Base-by-base conservation (phyloP, 1,284 basidiomycete species). In the Naganishia albida region DNA sequence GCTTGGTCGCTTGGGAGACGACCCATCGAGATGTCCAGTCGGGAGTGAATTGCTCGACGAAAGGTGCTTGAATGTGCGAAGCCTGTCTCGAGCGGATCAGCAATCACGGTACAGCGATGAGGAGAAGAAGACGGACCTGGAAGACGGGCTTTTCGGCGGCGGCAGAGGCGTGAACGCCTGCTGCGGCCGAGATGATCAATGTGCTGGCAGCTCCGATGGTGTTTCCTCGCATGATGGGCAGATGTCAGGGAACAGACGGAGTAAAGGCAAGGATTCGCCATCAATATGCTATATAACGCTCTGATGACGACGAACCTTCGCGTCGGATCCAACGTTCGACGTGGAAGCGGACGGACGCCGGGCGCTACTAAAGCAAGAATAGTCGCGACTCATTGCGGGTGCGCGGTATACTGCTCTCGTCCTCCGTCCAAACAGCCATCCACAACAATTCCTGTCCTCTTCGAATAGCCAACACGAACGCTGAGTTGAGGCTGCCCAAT, bases 1-100 rank as follows among this genome's bases (percentile, higher is more conserved):
- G 93, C 85, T 98, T 98, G 74, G 93, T 97, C 26, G 96, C 95
- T 76, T 93, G 88, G 7, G 94, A 98, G 43, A 93, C 87, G 65
- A 91, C 91, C 96, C 96, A 99, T 71, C 94, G 90, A 65, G 88
- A 84, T 50, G 88, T 79, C 90, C 91, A 95, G 50, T 70, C 69
- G 43, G 75, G 68, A 28, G 88, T 90, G 84, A 99, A 99, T 80
- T 99, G 96, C 81, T 99, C 96, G 73, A 99, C 76, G 84, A 99
- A 98, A 67, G 91, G 88, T n/a, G 90, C 93, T 74, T 89, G 87
- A 80, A 97, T 83, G 65, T 83, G 80, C 63, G 93, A 89, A 52
- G 89, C 83, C 91, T 97, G 74, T 25, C 7, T 16, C 10, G 51
- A 34, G 10, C 26, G 12, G 20, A 38, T 42, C 18, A 23, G 18